Evolutionary conservation across 2,329 filamentous ascomycete genomes (phyloP).

Genomic region (Elsinoe necatrix): DNA sequence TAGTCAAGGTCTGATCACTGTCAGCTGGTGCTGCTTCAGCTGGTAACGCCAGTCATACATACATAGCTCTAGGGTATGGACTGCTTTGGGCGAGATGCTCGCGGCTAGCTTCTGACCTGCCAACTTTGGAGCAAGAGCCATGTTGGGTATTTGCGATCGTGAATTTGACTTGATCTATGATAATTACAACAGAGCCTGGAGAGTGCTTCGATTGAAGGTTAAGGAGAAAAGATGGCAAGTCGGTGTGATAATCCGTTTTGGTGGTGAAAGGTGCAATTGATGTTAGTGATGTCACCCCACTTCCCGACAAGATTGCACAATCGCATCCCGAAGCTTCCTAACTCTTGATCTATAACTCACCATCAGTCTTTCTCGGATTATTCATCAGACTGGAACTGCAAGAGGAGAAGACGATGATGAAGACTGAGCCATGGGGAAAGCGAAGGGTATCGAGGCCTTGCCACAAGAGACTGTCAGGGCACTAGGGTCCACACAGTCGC

Average conservation of each 20-base stretch:
- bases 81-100: constrained; percentile 34
- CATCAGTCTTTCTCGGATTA: not conserved
- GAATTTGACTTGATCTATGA: no score
- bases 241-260: no score
- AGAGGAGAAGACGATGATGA: not conserved
- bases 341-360: not conserved
- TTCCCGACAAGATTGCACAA: not conserved
- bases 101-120: constrained; percentile 61
- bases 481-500: constrained; percentile 52
- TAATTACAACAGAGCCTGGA: no score
- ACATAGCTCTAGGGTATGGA: constrained; percentile 50
- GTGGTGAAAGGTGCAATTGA: not conserved
- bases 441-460: constrained; percentile 36
- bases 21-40: not conserved
- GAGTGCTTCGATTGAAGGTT: no score
- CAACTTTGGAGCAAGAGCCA: constrained; percentile 72
- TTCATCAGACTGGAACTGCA: not conserved
- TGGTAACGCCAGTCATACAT: constrained; percentile 19
- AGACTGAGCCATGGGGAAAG: not conserved
- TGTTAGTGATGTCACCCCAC: constrained; percentile 4
- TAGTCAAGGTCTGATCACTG: constrained; percentile 64
- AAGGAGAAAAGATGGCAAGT: no score
- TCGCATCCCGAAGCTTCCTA: not conserved
- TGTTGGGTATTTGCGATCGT: constrained; percentile 30
- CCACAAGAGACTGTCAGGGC: constrained; percentile 41